Conservation (phyloP, 495 filamentous ascomycete genomes). For the Penicillium soppii region DNA sequence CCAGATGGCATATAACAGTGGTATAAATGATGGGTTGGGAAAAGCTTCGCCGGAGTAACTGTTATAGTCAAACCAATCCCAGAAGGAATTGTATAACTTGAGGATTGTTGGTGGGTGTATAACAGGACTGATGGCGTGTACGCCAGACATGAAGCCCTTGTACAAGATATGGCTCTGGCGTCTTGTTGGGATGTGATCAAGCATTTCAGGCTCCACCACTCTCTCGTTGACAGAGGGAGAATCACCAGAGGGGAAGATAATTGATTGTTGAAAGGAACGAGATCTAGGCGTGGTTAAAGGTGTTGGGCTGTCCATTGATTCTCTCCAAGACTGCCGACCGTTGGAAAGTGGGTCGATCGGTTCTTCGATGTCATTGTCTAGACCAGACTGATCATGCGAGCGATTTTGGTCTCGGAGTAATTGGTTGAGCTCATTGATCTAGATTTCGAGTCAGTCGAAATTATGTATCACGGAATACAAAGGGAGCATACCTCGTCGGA, state of each 20-base stretch:
- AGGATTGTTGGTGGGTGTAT: slow-evolving; percentile 45
- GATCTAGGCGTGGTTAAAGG: slow-evolving; percentile 7
- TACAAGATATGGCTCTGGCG: slow-evolving; percentile 49
- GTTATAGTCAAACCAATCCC: slow-evolving; percentile 49
- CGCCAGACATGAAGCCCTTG: slow-evolving; percentile 47
- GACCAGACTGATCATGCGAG: slow-evolving; percentile 31
- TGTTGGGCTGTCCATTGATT: slow-evolving; percentile 17
- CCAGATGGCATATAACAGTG: slow-evolving; percentile 49
- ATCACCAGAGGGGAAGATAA: slow-evolving; percentile 38
- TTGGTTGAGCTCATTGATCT: slow-evolving; percentile 52
- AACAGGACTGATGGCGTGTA: slow-evolving; percentile 47
- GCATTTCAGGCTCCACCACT: slow-evolving; percentile 43
- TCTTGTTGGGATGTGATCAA: slow-evolving; percentile 43
- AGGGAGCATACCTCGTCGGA: slow-evolving; percentile 42
- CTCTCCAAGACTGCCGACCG: slow-evolving; percentile 21
- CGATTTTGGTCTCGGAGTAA: slow-evolving; percentile 43
- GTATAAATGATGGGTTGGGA: slow-evolving; percentile 44
- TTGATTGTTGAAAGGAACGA: slow-evolving; percentile 35
- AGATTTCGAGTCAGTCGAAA: neutral
- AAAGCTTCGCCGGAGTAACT: slow-evolving; percentile 45
- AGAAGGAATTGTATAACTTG: slow-evolving; percentile 44
- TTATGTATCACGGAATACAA: neutral
- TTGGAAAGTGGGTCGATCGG: slow-evolving; percentile 10
- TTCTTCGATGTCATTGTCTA: slow-evolving; percentile 25
- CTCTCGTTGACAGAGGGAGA: slow-evolving; percentile 37